Percentiles rank a stretch among this genome's conserved stretches.
Evolutionary conservation across 73 alveolate genomes (phyloP).

Genomic region (Paramecium bursaria): DNA sequence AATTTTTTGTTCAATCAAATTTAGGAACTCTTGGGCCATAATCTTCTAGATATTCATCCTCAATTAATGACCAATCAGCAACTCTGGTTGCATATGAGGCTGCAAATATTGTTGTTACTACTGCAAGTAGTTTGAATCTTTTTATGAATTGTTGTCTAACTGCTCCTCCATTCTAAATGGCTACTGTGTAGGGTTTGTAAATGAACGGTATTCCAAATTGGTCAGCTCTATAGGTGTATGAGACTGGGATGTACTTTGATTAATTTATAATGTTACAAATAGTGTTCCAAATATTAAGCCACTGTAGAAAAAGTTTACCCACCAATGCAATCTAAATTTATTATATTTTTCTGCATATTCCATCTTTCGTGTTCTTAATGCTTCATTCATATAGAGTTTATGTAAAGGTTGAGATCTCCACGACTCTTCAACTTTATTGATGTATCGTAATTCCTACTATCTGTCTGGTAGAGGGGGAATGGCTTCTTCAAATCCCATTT

Average conservation of each 20-base stretch:
- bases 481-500: constrained; percentile 59
- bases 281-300: constrained; percentile 8
- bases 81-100: background rate
- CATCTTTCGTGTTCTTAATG: constrained; percentile 55
- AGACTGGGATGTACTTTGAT: constrained; percentile 22
- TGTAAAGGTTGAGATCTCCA: constrained; percentile 33
- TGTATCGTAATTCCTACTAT: constrained; percentile 27
- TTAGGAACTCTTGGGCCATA: constrained; percentile 32
- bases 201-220: background rate
- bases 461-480: constrained; percentile 50
- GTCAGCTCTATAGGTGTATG: constrained; percentile 12
- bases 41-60: constrained; percentile 45
- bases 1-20: constrained; percentile 37
- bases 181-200: constrained; percentile 18
- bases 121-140: constrained; percentile 16
- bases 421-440: constrained; percentile 32
- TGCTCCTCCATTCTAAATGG: constrained; percentile 24
- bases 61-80: constrained; percentile 51
- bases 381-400: constrained; percentile 60
- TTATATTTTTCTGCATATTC: constrained; percentile 49
- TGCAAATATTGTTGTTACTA: constrained; percentile 20
- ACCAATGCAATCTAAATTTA: constrained; percentile 26
- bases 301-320: constrained; percentile 10
- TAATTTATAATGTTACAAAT: background rate
- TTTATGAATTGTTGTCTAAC: constrained; percentile 1